Conservation (phyloP, 768 basidiomycete species). For the Kwoniella botswanensis region DNA sequence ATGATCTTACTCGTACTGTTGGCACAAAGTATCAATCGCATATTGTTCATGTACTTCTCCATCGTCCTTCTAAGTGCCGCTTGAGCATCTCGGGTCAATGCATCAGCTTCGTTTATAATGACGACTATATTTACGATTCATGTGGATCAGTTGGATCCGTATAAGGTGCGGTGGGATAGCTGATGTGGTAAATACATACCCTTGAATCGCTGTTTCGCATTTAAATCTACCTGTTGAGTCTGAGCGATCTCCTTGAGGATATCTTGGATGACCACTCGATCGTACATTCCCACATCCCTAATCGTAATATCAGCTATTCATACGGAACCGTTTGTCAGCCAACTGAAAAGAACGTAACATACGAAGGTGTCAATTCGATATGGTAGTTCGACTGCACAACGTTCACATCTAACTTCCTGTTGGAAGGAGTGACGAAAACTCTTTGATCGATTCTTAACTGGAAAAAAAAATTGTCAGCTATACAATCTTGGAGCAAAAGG, state of each 20-base stretch:
- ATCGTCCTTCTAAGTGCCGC: slow-evolving; percentile 95
- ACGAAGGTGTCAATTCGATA: slow-evolving; percentile 97
- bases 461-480: no score
- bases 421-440: slow-evolving; percentile 90
- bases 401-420: slow-evolving; percentile 92
- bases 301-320: neutral
- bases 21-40: slow-evolving; percentile 94
- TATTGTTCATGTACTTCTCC: slow-evolving; percentile 99
- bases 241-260: slow-evolving; percentile 97
- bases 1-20: slow-evolving; percentile 95
- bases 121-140: slow-evolving; percentile 70
- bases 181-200: slow-evolving; percentile 62
- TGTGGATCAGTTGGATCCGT: neutral
- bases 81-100: slow-evolving; percentile 92
- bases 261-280: slow-evolving; percentile 94
- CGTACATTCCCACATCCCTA: slow-evolving; percentile 95
- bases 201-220: slow-evolving; percentile 95
- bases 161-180: neutral
- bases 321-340: slow-evolving; percentile 2
- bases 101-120: slow-evolving; percentile 96
- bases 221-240: slow-evolving; percentile 96
- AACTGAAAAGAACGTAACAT: slow-evolving; percentile 32
- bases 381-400: slow-evolving; percentile 97
- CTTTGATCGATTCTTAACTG: slow-evolving; percentile 98
- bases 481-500: no score